These are phyloP conservation scores for Pseudoneurospora amorphoporcata DNA, from an alignment of 495 filamentous ascomycete species.

Conservation along the genomic window DNA sequence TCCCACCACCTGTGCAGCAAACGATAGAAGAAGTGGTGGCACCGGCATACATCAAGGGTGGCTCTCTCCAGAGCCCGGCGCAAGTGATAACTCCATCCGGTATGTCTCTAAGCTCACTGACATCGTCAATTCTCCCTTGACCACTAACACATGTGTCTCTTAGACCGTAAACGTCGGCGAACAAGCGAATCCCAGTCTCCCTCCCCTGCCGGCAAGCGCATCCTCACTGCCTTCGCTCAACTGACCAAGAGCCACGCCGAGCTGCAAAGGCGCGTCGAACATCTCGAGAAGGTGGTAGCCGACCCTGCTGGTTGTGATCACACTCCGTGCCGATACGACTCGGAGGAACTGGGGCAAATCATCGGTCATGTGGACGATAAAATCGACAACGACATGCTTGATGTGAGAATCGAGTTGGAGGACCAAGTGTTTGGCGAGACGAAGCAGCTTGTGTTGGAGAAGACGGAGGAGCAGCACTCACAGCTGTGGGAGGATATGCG, in stretches of 20 bases:
- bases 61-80: neutral
- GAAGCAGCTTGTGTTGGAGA: neutral
- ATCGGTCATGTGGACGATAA: neutral
- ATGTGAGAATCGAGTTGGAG: neutral
- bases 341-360: neutral
- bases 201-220: neutral
- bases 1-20: neutral
- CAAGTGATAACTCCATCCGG: neutral
- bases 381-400: neutral
- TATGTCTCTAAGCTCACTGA: neutral
- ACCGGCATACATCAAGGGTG: neutral
- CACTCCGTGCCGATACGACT: constrained; percentile 1
- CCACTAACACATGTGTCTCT: neutral
- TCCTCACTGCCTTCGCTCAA: neutral
- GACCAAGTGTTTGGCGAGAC: constrained; percentile 1
- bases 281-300: neutral
- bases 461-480: constrained; percentile 1
- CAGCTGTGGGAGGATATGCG: neutral
- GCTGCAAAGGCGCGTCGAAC: neutral
- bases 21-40: neutral
- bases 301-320: neutral
- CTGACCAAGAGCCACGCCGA: neutral
- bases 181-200: neutral
- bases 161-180: constrained; percentile 4
- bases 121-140: neutral